Base-by-base conservation (phyloP, 2,329 filamentous ascomycete species). In the Rutstroemia sydowiana region DNA sequence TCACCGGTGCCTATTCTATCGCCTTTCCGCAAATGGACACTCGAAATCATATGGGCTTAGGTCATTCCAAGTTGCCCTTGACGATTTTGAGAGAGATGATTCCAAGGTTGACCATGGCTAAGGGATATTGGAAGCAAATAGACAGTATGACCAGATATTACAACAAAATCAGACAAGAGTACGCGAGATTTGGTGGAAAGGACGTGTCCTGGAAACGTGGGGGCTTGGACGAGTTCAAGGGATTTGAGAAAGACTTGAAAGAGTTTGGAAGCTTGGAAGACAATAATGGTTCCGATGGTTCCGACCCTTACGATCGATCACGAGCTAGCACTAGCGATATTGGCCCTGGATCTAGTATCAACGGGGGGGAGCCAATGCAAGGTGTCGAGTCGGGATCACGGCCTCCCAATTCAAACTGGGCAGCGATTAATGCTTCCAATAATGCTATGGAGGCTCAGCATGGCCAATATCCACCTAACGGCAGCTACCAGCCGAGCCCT, bases 1-100 rank as follows among this genome's bases (percentile, higher is more conserved):
- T 86, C 59, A 74, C 80, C 14, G 81, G 81, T 31, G 73, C 86
- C 2, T 88, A 88, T 63, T 79, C 79, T 10, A 72, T 75, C 41
- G 78, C 82, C 61, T 88, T 88, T 52, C 81, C 82, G 0, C 75
- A 78, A 52, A 87, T 88, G 81, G 85, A 88, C 59, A 71, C 71
- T 1, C 69, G 76, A 10, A 68, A 71, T 3, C 76, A 78, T 61
- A 76, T 87, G 69, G 63, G 71, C 5, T 18, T 71, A 26, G 37
- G 18, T 18, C 41, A 37, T 20, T 53, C 45, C 8, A 71, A 71
- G 1, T 66, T 77, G 41, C 71, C 77, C 0, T 71, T 73, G 48
- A 72, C 72, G 42, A 72, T 79, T 7, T 68, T 84, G 20, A 67
- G 66, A 2, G 71, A 73, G 42, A 78, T 83, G 72, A 70, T 73